Conservation (phyloP, 495 filamentous ascomycete genomes). For the Podospora didyma region DNA sequence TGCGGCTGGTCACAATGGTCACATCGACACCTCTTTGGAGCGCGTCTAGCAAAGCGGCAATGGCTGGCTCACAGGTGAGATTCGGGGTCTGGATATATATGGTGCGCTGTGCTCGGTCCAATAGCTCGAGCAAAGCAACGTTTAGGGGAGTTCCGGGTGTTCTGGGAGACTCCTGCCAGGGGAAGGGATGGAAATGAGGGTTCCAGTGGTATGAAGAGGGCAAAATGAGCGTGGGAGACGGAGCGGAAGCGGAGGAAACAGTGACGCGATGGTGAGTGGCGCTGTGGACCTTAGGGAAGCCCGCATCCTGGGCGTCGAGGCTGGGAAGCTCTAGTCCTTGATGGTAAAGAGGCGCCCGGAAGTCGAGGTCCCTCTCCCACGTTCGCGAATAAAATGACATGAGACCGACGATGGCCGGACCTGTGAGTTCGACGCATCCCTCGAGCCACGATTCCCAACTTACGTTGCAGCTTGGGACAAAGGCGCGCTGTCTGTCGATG, state of each 20-base stretch:
- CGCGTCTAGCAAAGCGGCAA: conserved; percentile 50
- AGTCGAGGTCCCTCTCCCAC: conserved; percentile 42
- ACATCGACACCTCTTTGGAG: conserved; percentile 59
- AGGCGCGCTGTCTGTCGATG: conserved; percentile 56
- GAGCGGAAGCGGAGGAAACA: background rate
- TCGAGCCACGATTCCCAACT: conserved; percentile 77
- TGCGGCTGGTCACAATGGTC: conserved; percentile 56
- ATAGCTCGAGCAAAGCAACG: conserved; percentile 50
- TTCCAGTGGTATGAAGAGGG: conserved; percentile 66
- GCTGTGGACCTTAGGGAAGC: conserved; percentile 9
- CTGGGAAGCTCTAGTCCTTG: background rate
- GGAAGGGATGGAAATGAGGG: conserved; percentile 46
- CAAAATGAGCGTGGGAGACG: conserved; percentile 52
- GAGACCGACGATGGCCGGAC: conserved; percentile 50
- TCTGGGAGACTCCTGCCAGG: conserved; percentile 38
- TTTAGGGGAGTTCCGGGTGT: conserved; percentile 66
- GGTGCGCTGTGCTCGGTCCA: conserved; percentile 44
- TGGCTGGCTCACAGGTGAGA: conserved; percentile 55
- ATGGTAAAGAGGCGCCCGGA: background rate
- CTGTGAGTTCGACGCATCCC: conserved; percentile 58
- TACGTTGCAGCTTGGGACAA: conserved; percentile 68
- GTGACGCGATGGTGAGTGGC: conserved; percentile 11
- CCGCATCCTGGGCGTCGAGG: conserved; percentile 4
- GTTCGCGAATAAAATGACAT: conserved; percentile 55
- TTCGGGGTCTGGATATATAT: conserved; percentile 72